Conservation (phyloP, 2,329 filamentous ascomycete genomes). For the Diplodia mutila region DNA sequence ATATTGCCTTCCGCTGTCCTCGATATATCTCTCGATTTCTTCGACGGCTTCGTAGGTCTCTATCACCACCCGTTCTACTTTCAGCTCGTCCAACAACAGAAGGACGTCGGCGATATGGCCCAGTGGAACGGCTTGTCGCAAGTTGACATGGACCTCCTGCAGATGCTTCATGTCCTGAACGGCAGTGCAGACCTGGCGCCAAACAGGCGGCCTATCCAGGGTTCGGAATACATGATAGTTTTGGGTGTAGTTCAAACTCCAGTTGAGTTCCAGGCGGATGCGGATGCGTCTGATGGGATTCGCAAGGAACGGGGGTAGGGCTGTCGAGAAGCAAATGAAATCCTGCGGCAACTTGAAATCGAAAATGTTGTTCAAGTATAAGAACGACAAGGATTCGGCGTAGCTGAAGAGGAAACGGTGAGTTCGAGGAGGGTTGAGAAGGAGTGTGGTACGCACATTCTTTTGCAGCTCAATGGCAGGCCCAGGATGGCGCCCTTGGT, state of each 20-base stretch:
- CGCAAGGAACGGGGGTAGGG: not conserved
- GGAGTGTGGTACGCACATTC: not conserved
- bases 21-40: not conserved
- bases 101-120: not conserved
- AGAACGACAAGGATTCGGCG: conserved; percentile 11
- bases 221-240: not conserved
- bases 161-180: not conserved
- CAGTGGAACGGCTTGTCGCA: not conserved
- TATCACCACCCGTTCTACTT: not conserved
- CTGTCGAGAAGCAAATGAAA: not conserved
- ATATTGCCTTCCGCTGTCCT: not conserved
- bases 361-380: conserved; percentile 27
- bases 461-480: not conserved
- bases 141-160: not conserved
- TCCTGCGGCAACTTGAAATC: conserved; percentile 24
- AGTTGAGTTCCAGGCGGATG: not conserved
- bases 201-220: not conserved
- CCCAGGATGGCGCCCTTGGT: not conserved
- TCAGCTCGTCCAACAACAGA: not conserved
- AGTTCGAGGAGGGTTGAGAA: not conserved
- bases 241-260: not conserved
- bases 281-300: not conserved
- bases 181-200: not conserved
- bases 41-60: not conserved
- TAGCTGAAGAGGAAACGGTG: conserved; percentile 7